Conservation (phyloP, 306 rosid genomes). For the Acacia melanoxylon region DNA sequence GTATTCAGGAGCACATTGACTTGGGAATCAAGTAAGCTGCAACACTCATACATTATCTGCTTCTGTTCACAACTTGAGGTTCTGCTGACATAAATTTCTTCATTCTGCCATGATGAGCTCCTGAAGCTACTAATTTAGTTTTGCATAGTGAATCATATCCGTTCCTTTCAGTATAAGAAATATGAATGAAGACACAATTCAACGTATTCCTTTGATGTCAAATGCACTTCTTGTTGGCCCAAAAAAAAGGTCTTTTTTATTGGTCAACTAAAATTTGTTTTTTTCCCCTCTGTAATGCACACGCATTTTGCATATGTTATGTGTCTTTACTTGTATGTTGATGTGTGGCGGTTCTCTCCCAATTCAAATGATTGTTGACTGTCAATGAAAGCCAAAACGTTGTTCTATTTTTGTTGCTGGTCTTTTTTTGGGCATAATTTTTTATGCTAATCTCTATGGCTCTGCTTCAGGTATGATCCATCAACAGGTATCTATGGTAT, state of each 20-base stretch:
- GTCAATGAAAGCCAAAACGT: not conserved
- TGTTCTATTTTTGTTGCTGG: not conserved
- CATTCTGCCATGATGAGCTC: not conserved
- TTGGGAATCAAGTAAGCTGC: conserved; percentile 73
- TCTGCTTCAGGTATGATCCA: conserved; percentile 71
- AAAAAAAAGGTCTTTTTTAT: not conserved
- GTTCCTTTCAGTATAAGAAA: not conserved
- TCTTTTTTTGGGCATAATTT: not conserved
- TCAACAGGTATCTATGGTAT: conserved; percentile 88
- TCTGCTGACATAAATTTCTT: not conserved
- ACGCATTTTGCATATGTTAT: no score
- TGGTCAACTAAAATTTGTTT: not conserved
- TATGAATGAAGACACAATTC: not conserved
- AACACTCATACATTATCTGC: not conserved
- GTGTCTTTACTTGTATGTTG: not conserved
- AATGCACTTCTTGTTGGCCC: not conserved
- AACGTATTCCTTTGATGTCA: not conserved
- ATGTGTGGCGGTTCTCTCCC: not conserved
- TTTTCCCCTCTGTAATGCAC: not conserved
- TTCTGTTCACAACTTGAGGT: not conserved
- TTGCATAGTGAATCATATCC: not conserved
- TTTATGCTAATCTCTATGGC: not conserved
- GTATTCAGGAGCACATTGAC: conserved; percentile 90
- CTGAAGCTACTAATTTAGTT: not conserved
- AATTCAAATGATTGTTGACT: not conserved